Base-by-base conservation (phyloP, 495 filamentous ascomycete species). In the Aspergillus olivimuriae region DNA sequence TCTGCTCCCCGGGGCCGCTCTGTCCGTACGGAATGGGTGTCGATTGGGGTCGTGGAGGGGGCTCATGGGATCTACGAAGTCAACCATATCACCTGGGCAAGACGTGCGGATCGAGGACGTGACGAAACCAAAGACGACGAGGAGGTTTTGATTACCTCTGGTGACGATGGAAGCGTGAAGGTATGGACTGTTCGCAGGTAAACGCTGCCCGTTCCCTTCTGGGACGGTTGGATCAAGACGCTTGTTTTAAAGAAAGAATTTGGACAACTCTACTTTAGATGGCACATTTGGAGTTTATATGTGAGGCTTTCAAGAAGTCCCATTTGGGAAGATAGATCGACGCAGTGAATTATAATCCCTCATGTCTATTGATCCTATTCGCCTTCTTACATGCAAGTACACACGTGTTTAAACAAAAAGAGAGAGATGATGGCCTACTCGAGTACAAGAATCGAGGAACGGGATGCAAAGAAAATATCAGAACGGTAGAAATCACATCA, bases 31-130 rank as follows among this genome's bases (percentile, higher is more conserved):
- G 73, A 76, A 39, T 95, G 92, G 90, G 66, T 69, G 11, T 60
- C 89, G 20, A 46, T 88, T 26, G 80, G 78, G 0, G 75, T 78
- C 23, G 46, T 86, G 1, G 70, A 80, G 23, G 78, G 75, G 8
- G 87, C 84, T 4, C 92, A 98, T 61, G 89, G 84, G 0, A 85
- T 92, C 4, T 95, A 88, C 58, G 92, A 98, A 62, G 71, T 97
- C 50, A 98, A 98, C 48, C 86, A 94, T 59, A 78, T 89, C 22
- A 77, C 77, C 6, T 97, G 92, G 91, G 66, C 75, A 23, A 69
- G 63, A 37, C 61, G 67, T 4, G 63, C 65, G 1, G 67, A 74
- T 51, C 61, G 62, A 36, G 56, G 54, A 11, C 48, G 54, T 23
- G 46, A 48, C n/a, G 52, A 51, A 7, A 68, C 70, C 32, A 61